Evolutionary conservation across 2,329 filamentous ascomycete genomes (phyloP), one percentile per base, ranked within the genome.

Genomic region (Colletotrichum lindemuthianum): DNA sequence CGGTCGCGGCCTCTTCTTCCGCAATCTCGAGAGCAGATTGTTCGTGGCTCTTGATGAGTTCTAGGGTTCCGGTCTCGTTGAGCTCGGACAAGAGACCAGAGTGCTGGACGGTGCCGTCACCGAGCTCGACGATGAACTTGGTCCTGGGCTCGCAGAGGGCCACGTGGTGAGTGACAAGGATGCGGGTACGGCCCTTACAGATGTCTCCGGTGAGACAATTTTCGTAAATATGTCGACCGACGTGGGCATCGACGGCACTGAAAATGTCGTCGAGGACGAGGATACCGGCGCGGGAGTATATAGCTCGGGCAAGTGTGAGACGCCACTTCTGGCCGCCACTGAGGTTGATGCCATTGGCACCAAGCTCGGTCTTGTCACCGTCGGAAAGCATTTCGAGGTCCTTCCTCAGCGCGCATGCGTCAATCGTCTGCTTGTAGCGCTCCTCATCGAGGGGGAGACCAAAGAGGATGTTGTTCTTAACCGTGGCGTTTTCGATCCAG

Each of bases 321-420:
- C 92, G 86, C 90, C 92, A 94, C 71, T 92, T 88, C 75, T 96
- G 92, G 0, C 92, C 93, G 67, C 93, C 92, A 66, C 90, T 93
- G 7, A 96, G 80, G 69, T 95, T 94, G 70, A 96, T 92, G 7
- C 92, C 92, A 67, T 95, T 94, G 3, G 91, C 90, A 10, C 92
- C 92, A 56, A 96, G 92, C 71, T 94, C 91, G 0, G 93, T 96
- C 50, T 86, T 77, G 70, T 96, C 92, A 4, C 92, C 92, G 71
- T 95, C 90, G 0, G 86, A 79, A 13, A 96, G 82, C 80, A 93
- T 92, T 13, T 89, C 85, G 37, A 96, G 79, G 70, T 96, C 93
- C 72, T 92, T 92, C 55, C 84, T 84, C 47, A 96, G 74, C 0
- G 91, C 91, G 66, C 92, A 96, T 2, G 89, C 90, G 40, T 87